A percentile compares a stretch with the other conserved stretches of the same genome.
phyloP scores from a whole-genome alignment of 2,329 filamentous ascomycete genomes.

The Pseudopithomyces maydicus region DNA sequence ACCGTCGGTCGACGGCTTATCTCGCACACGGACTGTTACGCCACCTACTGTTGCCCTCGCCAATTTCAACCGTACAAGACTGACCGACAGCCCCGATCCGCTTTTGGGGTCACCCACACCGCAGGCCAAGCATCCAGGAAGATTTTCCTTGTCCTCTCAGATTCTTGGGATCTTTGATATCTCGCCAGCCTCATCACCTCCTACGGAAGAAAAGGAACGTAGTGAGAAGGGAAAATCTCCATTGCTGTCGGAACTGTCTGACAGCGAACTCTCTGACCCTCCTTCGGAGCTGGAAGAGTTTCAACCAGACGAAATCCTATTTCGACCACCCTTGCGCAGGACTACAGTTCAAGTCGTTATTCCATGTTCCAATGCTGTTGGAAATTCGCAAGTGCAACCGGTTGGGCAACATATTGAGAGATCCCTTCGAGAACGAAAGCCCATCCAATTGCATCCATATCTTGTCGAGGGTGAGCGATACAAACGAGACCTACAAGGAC shows the following conservation, averaged over 20 bases:
- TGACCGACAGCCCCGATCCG: constrained; percentile 39
- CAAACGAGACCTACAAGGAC: constrained; percentile 47
- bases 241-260: constrained; percentile 27
- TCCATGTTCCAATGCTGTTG: constrained; percentile 25
- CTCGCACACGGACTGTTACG: neutral
- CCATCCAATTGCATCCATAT: constrained; percentile 57
- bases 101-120: constrained; percentile 25
- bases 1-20: constrained; percentile 10
- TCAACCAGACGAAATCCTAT: neutral
- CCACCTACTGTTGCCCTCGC: neutral
- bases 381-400: constrained; percentile 19
- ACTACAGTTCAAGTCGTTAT: constrained; percentile 38
- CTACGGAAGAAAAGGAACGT: neutral
- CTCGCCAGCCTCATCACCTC: constrained; percentile 7
- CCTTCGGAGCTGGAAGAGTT: constrained; percentile 16
- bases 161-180: constrained; percentile 6
- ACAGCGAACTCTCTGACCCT: constrained; percentile 32
- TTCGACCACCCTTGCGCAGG: constrained; percentile 26
- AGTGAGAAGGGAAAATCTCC: neutral
- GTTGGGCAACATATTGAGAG: constrained; percentile 28
- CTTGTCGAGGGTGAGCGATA: constrained; percentile 52
- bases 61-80: constrained; percentile 4
- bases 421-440: constrained; percentile 51
- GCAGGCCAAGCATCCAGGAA: constrained; percentile 2
- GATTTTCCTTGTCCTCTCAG: constrained; percentile 14